Base-by-base conservation (phyloP, 306 rosid species). In the Rubus parviflorus region DNA sequence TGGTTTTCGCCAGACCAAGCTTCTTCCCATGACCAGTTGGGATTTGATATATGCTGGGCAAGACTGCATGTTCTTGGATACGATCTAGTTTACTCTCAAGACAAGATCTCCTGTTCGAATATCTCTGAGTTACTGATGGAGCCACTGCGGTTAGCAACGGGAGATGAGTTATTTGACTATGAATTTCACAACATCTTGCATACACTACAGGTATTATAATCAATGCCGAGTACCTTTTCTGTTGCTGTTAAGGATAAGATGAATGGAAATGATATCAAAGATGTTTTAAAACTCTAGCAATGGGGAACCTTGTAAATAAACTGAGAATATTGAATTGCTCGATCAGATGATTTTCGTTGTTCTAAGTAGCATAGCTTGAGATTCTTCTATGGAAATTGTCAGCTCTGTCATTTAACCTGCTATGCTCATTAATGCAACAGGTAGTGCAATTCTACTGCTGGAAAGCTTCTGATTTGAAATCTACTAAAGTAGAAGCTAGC, bases 41-140 rank as follows among this genome's bases (percentile, higher is more conserved):
- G 99, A 68, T 92, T 92, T 78, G 89, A 92, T 77, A 83, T 95
- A 75, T 95, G 97, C 80, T 91, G 87, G 93, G 99, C 94, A 48
- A 88, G 99, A 81, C 78, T 95, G 80, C 91, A 82, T 60, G 77
- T 82, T 62, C 90, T 89, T 51, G 97, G 99, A 78, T 95, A 85
- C 35, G 86, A 77, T 77, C 57, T 89, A 58, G 79, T 79, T 83
- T 77, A 82, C 81, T 79, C 86, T 73, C 75, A 81, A 73, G 89
- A 89, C 23, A 54, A 40, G 58, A 46, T 74, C 77, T 62, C 70
- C 38, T 65, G 79, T 64, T 86, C 79, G 23, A 89, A 91, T 80
- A 85, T 73, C 40, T 79, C 97, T 13, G 89, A 85, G 61, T 80
- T 87, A 61, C 70, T 87, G 75, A 58, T 79, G 68, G 83, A 81